Base-by-base conservation (phyloP, 352 stramenopile genomes). In the Lagenidium sp. region DNA sequence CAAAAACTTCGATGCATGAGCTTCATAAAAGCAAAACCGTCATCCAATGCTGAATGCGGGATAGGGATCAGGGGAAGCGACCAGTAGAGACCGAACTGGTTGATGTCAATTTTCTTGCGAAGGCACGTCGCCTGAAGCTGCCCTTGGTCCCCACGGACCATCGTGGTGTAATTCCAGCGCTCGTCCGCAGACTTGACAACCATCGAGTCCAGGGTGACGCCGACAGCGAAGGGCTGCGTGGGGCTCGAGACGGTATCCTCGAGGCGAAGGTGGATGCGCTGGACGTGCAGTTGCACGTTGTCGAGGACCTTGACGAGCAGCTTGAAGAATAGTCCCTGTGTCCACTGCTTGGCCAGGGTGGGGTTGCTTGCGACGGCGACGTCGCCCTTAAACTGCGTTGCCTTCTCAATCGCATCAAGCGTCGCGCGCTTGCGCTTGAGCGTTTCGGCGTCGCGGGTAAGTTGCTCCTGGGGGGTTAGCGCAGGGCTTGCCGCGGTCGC, bases 121-220 rank as follows among this genome's bases (percentile, higher is more conserved):
- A 92, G 57, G 39, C 84, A 84, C 21, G 60, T 55, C 2, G 72
- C 50, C 12, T 47, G 30, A n/a, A n/a, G n/a, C 23, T 40, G 21
- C 8, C 49, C 34, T 15, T 36, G 36, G 10, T 40, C 12, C 29
- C 26, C 66, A 22, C 75, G 69, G 13, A 85, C 67, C 28, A 83
- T 70, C 75, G 87, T 82, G 0, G 74, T 92, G 52, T 88, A 92
- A 51, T 89, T 88, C 72, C 79, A 88, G 0, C 64, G 58, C 41
- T 74, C 76, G 34, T 92, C 79, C 0, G 77, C 75, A 13, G 79
- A 92, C 52, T 92, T 86, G 47, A 92, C 63, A 20, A 87, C 80
- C 44, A 92, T 69, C 13, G 77, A 77, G 34, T 87, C 69, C 15
- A 92, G 63, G 39, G 79, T 92, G 26, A 89, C 47, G 1, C 79